Conservation (phyloP, 768 basidiomycete species). For the Lactifluus hygrophoroides region DNA sequence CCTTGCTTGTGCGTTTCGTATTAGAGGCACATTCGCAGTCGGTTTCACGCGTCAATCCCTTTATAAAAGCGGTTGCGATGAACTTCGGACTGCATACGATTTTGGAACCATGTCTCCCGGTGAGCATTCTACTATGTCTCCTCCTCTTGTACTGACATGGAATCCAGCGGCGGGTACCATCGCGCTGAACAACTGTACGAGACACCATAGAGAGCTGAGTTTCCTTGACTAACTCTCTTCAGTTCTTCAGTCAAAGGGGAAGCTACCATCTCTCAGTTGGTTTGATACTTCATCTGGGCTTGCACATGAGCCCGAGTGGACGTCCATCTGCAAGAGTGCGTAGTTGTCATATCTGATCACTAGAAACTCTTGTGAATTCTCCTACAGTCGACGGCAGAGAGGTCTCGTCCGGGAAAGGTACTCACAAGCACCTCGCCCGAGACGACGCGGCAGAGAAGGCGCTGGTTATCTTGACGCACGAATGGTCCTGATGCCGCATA, state of each 20-base stretch:
- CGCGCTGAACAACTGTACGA: conserved; percentile 20
- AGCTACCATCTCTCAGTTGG: conserved; percentile 34
- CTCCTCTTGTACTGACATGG: neutral
- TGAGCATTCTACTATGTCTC: neutral
- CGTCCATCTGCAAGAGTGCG: conserved; percentile 47
- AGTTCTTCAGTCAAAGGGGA: conserved; percentile 33
- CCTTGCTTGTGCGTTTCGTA: neutral
- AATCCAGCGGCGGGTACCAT: conserved; percentile 16
- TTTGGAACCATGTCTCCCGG: conserved; percentile 9
- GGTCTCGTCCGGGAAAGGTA: conserved; percentile 10
- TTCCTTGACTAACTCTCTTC: neutral
- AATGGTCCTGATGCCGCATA: neutral
- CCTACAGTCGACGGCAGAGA: conserved; percentile 16
- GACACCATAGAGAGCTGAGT: neutral
- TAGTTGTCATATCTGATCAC: neutral
- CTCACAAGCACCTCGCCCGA: conserved; percentile 16
- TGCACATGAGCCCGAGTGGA: conserved; percentile 39
- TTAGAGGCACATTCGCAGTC: neutral
- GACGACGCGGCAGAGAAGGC: conserved; percentile 11
- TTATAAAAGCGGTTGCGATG: conserved; percentile 10
- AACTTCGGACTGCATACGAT: neutral
- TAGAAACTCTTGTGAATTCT: neutral
- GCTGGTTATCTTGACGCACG: conserved; percentile 4
- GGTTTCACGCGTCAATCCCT: neutral
- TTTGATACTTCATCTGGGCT: conserved; percentile 35